phyloP scores from a whole-genome alignment of 495 filamentous ascomycete genomes.

The Podospora fimiseda region DNA sequence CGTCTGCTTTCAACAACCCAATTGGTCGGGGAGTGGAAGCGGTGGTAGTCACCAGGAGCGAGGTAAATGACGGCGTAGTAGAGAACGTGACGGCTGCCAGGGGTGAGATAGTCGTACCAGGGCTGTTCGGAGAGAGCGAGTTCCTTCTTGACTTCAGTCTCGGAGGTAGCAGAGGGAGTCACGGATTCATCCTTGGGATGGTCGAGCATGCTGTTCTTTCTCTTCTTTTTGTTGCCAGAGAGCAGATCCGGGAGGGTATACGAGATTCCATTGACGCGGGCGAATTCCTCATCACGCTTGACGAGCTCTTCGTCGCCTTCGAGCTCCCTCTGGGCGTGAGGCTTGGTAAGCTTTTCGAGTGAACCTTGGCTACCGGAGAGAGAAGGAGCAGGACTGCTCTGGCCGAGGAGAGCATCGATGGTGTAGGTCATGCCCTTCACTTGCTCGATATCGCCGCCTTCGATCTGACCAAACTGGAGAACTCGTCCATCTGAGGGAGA shows the following conservation, averaged over 20 bases:
- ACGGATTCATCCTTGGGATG: slow-evolving; percentile 37
- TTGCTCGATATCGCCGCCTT: slow-evolving; percentile 92
- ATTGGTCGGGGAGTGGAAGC: slow-evolving; percentile 87
- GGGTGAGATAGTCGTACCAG: slow-evolving; percentile 65
- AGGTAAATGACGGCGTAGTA: slow-evolving; percentile 96
- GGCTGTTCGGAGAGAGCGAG: slow-evolving; percentile 66
- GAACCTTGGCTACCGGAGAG: slow-evolving; percentile 25
- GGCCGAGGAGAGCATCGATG: slow-evolving; percentile 83
- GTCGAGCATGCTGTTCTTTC: slow-evolving; percentile 23
- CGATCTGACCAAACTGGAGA: slow-evolving; percentile 86
- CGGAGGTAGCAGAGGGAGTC: slow-evolving; percentile 59
- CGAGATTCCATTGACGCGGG: slow-evolving; percentile 89
- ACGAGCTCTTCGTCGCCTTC: slow-evolving; percentile 57
- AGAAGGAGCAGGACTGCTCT: slow-evolving; percentile 43
- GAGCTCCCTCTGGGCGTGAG: slow-evolving; percentile 10
- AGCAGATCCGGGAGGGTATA: slow-evolving; percentile 89
- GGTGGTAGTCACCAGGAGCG: slow-evolving; percentile 97
- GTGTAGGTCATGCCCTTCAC: slow-evolving; percentile 98
- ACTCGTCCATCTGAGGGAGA: slow-evolving; percentile 86
- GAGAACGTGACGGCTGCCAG: slow-evolving; percentile 58
- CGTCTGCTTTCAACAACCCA: slow-evolving; percentile 91
- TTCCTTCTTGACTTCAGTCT: slow-evolving; percentile 76
- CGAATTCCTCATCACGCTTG: slow-evolving; percentile 81
- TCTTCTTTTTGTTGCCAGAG: slow-evolving; percentile 53
- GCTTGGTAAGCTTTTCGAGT: slow-evolving; percentile 12